A percentile compares a stretch with the other conserved stretches of the same genome.
phyloP scores from a whole-genome alignment of 257 asterid species.

The Parsonsia alboflavescens region DNA sequence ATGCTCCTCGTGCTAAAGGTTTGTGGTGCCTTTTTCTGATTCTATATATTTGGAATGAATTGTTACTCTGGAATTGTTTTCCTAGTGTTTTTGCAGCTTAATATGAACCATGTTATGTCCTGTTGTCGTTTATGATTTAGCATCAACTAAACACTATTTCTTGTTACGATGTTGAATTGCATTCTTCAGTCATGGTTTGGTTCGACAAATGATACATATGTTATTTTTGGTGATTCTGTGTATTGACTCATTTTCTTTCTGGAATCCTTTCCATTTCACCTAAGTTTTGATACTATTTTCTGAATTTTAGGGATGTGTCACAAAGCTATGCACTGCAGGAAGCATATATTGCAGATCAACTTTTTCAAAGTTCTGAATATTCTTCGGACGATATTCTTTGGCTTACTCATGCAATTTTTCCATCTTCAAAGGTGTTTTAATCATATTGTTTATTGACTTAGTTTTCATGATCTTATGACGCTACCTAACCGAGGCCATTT shows the following conservation, averaged over 20 bases:
- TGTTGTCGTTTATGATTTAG: background rate
- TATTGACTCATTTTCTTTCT: background rate
- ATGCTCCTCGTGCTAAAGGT: background rate
- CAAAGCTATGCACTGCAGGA: slow-evolving; percentile 71
- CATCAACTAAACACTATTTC: background rate
- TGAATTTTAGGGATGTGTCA: slow-evolving; percentile 55
- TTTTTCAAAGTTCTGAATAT: slow-evolving; percentile 73
- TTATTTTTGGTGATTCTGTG: background rate
- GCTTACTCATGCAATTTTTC: slow-evolving; percentile 70
- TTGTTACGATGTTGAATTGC: background rate
- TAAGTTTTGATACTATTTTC: slow-evolving; percentile 8
- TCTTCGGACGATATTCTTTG: slow-evolving; percentile 87
- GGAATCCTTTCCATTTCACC: background rate
- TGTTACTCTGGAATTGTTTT: background rate
- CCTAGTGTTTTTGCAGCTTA: background rate
- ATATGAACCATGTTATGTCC: background rate
- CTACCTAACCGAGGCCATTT: background rate
- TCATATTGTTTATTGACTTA: background rate
- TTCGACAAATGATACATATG: background rate
- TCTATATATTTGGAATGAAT: background rate
- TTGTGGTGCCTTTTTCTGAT: background rate
- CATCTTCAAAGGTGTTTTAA: slow-evolving; percentile 66
- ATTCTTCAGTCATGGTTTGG: background rate
- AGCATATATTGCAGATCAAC: slow-evolving; percentile 63
- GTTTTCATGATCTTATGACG: background rate